phyloP scores from a whole-genome alignment of 768 basidiomycete species.

The Lactarius deliciosus region DNA sequence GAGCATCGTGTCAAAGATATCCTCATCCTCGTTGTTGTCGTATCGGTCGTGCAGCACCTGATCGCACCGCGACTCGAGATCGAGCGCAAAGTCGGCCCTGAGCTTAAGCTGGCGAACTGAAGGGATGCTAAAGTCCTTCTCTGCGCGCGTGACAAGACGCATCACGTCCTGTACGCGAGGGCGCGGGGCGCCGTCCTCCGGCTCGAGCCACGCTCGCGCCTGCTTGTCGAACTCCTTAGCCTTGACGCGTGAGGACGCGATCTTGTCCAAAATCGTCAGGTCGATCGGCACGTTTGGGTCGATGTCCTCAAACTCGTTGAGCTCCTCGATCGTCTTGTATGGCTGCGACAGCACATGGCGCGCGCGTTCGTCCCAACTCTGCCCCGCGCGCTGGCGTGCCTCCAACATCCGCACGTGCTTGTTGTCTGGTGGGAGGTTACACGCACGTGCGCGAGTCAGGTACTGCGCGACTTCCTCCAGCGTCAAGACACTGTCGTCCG shows the following conservation, averaged over 20 bases:
- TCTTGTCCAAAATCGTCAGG: conserved; percentile 58
- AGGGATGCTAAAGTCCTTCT: conserved; percentile 74
- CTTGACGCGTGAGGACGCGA: conserved; percentile 62
- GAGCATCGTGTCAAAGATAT: conserved; percentile 69
- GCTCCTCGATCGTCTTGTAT: conserved; percentile 70
- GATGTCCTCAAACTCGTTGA: conserved; percentile 69
- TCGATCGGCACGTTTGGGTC: conserved; percentile 71
- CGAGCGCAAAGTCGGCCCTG: conserved; percentile 72
- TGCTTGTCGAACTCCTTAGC: conserved; percentile 81
- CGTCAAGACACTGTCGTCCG: conserved; percentile 66
- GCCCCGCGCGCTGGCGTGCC: conserved; percentile 62
- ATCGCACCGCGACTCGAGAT: conserved; percentile 75
- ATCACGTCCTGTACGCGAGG: conserved; percentile 70
- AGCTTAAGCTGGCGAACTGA: conserved; percentile 65
- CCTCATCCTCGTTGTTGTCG: conserved; percentile 51
- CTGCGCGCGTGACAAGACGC: conserved; percentile 64
- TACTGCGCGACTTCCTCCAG: conserved; percentile 77
- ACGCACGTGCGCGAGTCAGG: conserved; percentile 66
- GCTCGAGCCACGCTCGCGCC: conserved; percentile 66
- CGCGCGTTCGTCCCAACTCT: conserved; percentile 75
- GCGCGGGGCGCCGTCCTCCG: conserved; percentile 52
- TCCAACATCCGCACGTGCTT: conserved; percentile 63
- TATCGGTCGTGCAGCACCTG: conserved; percentile 67
- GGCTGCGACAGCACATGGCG: conserved; percentile 64
- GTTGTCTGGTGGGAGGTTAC: conserved; percentile 64